These are phyloP conservation scores for Cephalotrichum gorgonifer DNA, from an alignment of 2,329 filamentous ascomycete species.

Conservation along the genomic window DNA sequence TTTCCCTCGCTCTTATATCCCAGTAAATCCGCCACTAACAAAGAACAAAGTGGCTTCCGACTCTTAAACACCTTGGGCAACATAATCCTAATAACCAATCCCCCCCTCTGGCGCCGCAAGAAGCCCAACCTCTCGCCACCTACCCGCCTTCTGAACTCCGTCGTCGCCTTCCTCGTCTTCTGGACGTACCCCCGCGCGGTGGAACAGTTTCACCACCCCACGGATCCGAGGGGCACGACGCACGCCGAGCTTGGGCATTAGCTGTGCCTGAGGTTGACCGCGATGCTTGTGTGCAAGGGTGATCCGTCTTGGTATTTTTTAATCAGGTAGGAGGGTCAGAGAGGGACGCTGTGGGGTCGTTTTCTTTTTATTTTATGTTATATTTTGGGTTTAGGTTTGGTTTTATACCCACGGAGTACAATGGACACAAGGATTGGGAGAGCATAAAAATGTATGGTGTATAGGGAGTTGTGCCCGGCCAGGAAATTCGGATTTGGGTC, in stretches of 20 bases:
- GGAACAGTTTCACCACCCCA: constrained; percentile 15
- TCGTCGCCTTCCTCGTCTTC: constrained; percentile 22
- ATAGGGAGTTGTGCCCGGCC: too few species aligned
- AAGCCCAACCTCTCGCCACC: constrained; percentile 16
- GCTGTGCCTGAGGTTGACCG: too few species aligned
- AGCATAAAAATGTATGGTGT: too few species aligned
- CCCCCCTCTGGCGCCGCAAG: constrained; percentile 25
- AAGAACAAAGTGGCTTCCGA: constrained; percentile 21
- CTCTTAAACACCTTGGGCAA: constrained; percentile 28
- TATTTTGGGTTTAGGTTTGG: too few species aligned
- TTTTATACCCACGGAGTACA: too few species aligned
- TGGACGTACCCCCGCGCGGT: constrained; percentile 30
- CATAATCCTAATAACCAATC: constrained; percentile 23
- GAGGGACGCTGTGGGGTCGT: too few species aligned
- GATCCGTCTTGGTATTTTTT: too few species aligned
- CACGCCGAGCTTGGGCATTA: background rate
- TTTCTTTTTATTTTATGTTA: too few species aligned
- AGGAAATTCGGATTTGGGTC: too few species aligned
- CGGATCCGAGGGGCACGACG: background rate
- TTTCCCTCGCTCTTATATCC: background rate
- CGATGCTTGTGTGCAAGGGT: too few species aligned
- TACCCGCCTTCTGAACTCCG: constrained; percentile 15
- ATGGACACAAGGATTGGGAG: too few species aligned
- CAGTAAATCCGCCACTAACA: background rate
- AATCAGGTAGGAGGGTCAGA: too few species aligned